Conservation (phyloP, 805 yeast genomes). For the Scheffersomyces stipitis region DNA sequence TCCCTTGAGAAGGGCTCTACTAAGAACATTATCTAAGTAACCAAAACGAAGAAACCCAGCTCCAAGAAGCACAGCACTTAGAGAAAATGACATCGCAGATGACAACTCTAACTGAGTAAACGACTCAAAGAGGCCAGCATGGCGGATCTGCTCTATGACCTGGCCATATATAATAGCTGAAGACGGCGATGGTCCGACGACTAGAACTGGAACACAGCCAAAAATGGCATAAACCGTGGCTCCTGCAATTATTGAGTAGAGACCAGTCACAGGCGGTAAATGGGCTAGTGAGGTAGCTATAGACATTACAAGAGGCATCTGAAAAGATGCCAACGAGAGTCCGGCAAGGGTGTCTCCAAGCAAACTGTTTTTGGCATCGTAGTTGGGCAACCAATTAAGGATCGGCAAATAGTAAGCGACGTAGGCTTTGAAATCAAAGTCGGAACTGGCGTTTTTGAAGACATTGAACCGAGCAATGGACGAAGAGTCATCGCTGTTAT, state of each 20-base stretch:
- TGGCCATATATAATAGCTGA: constrained; percentile 82
- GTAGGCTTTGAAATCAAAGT: constrained; percentile 25
- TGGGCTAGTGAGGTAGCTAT: constrained; percentile 84
- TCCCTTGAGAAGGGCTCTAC: constrained; percentile 75
- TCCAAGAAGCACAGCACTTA: constrained; percentile 19
- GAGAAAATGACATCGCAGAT: constrained; percentile 16
- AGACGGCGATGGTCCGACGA: constrained; percentile 92
- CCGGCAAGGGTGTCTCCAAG: constrained; percentile 35
- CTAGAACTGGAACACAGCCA: constrained; percentile 86
- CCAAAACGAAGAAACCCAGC: constrained; percentile 70
- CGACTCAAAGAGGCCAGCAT: constrained; percentile 42
- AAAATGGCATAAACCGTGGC: constrained; percentile 75
- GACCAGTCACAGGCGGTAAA: constrained; percentile 78
- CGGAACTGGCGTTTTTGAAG: constrained; percentile 6
- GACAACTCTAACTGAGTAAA: constrained; percentile 28
- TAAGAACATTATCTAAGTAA: constrained; percentile 74
- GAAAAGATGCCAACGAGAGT: constrained; percentile 31
- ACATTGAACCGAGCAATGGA: not conserved
- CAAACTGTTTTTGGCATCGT: constrained; percentile 11
- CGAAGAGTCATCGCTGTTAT: not conserved
- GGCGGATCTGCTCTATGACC: constrained; percentile 48
- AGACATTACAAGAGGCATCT: constrained; percentile 51
- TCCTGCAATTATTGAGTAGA: constrained; percentile 72
- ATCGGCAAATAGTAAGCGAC: constrained; percentile 32
- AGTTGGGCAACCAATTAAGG: constrained; percentile 31